These are phyloP conservation scores for Claviceps africana DNA, from an alignment of 2,329 filamentous ascomycete species.

Conservation along the genomic window DNA sequence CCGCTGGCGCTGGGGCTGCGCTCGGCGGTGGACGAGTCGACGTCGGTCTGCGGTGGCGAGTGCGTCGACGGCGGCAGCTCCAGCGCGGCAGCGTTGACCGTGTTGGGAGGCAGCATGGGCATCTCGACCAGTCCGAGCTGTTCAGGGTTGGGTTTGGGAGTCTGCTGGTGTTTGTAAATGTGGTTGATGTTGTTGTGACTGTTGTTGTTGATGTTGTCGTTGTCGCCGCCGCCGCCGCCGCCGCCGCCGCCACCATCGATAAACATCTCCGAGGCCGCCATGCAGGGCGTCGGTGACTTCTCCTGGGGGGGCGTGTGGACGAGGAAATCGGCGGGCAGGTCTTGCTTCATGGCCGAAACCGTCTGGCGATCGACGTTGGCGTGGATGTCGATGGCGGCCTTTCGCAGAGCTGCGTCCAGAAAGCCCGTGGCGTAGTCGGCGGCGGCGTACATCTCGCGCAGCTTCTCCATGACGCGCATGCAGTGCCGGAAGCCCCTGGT, in stretches of 20 bases:
- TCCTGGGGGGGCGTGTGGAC: slow-evolving; percentile 42
- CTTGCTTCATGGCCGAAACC: slow-evolving; percentile 22
- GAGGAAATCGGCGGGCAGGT: slow-evolving; percentile 21
- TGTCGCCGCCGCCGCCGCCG: slow-evolving; percentile 11
- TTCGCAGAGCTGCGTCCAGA: slow-evolving; percentile 79
- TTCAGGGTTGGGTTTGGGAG: no score
- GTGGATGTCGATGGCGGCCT: slow-evolving; percentile 63
- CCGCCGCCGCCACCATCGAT: slow-evolving; percentile 19
- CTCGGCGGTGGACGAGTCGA: slow-evolving; percentile 21
- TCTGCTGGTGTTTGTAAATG: no score
- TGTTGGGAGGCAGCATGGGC: slow-evolving; percentile 24
- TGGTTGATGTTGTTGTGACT: no score
- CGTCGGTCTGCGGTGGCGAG: slow-evolving; percentile 32
- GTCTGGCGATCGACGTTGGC: slow-evolving; percentile 20
- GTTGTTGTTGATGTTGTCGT: not conserved
- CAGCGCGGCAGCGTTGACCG: slow-evolving; percentile 22
- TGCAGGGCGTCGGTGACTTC: slow-evolving; percentile 27
- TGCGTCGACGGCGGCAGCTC: slow-evolving; percentile 20
- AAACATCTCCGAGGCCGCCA: slow-evolving; percentile 27
- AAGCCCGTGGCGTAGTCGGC: slow-evolving; percentile 96
- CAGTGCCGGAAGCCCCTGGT: slow-evolving; percentile 77
- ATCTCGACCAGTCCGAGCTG: slow-evolving; percentile 11
- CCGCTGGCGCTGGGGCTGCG: slow-evolving; percentile 33
- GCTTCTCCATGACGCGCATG: slow-evolving; percentile 78
- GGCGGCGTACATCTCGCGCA: slow-evolving; percentile 80